Evolutionary conservation across 139 green algal genomes (phyloP).

Genomic region (Volvox africanus): DNA sequence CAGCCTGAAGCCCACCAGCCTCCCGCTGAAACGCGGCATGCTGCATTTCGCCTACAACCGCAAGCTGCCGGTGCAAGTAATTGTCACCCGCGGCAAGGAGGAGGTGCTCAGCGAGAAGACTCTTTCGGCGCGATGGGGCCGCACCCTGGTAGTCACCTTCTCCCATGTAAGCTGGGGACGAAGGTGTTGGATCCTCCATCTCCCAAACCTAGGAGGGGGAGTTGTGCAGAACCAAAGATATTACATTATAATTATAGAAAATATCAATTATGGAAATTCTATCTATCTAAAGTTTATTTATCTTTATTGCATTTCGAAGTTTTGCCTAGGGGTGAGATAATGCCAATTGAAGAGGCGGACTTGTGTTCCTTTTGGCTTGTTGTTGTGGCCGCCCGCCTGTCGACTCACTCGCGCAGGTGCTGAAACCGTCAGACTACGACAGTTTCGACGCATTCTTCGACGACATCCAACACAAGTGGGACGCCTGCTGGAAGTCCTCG

Average conservation of each 20-base stretch:
- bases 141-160: conserved; percentile 51
- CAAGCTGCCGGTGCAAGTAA: conserved; percentile 85
- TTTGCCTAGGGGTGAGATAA: too few relatives aligned
- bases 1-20: conserved; percentile 68
- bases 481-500: conserved; percentile 67
- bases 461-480: conserved; percentile 59
- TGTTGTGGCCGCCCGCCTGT: too few relatives aligned
- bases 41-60: conserved; percentile 86
- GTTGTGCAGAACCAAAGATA: too few relatives aligned
- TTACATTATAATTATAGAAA: too few relatives aligned
- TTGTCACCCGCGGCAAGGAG: conserved; percentile 66
- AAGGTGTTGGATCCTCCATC: too few relatives aligned
- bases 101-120: conserved; percentile 63
- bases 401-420: conserved; percentile 30
- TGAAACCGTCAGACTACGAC: conserved; percentile 37
- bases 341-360: too few relatives aligned
- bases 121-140: conserved; percentile 35
- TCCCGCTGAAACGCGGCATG: conserved; percentile 94
- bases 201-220: too few relatives aligned
- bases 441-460: conserved; percentile 15
- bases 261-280: too few relatives aligned
- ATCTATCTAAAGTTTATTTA: too few relatives aligned
- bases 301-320: too few relatives aligned
- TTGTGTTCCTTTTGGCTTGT: too few relatives aligned
- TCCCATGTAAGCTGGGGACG: conserved; percentile 33